These are phyloP conservation scores for Ceratocystis destructans DNA, from an alignment of 2,329 filamentous ascomycete species.

Conservation along the genomic window DNA sequence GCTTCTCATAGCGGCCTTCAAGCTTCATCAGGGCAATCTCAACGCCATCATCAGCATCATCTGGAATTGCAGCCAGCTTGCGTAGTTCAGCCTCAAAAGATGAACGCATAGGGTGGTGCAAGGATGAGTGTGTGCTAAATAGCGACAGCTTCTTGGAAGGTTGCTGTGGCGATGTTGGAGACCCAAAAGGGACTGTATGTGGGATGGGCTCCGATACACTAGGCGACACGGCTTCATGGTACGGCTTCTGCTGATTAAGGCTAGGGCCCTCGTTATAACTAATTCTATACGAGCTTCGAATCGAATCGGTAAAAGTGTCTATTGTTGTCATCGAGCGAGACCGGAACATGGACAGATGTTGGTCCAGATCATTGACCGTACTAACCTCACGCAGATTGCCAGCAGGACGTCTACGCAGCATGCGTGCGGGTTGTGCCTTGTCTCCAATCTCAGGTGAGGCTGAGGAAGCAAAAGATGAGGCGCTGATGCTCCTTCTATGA, in stretches of 20 bases:
- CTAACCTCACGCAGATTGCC: constrained; percentile 58
- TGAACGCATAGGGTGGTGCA: constrained; percentile 44
- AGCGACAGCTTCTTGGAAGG: constrained; percentile 34
- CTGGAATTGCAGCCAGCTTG: constrained; percentile 74
- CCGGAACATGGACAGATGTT: constrained; percentile 22
- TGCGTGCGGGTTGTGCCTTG: constrained; percentile 41
- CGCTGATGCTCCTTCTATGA: constrained; percentile 32
- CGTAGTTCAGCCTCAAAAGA: constrained; percentile 86
- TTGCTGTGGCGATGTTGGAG: constrained; percentile 28
- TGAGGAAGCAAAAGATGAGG: constrained; percentile 12
- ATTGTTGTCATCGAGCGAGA: constrained; percentile 42
- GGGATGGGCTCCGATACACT: constrained; percentile 30
- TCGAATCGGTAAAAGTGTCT: constrained; percentile 46
- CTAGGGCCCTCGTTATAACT: constrained; percentile 24
- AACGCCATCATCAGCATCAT: constrained; percentile 72
- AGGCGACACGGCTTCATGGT: constrained; percentile 31
- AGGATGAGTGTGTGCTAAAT: constrained; percentile 49
- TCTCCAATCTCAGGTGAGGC: constrained; percentile 20
- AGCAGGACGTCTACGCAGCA: constrained; percentile 58
- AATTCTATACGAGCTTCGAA: constrained; percentile 40
- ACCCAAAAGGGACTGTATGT: constrained; percentile 44
- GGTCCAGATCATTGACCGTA: constrained; percentile 48
- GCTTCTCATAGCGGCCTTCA: constrained; percentile 65
- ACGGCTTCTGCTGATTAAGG: constrained; percentile 23
- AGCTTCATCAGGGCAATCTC: constrained; percentile 87